These are phyloP conservation scores for Tulasnella sp. DNA, from an alignment of 768 basidiomycete species.

Conservation along the genomic window DNA sequence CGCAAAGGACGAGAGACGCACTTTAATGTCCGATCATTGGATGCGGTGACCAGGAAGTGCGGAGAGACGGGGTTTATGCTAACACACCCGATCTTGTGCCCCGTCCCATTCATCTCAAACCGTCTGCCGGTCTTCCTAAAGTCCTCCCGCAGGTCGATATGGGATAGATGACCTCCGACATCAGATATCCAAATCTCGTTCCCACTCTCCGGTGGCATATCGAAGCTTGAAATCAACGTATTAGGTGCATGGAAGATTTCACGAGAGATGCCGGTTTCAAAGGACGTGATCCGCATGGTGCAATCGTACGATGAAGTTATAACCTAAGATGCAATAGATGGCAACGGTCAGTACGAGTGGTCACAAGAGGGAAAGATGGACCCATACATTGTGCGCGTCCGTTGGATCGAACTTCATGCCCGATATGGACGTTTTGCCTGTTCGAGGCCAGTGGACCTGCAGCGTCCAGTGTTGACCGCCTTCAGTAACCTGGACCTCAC, in stretches of 20 bases:
- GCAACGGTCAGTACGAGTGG: not conserved
- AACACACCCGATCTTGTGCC: constrained; percentile 59
- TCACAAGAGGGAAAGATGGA: constrained; percentile 30
- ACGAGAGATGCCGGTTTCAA: constrained; percentile 64
- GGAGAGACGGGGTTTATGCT: constrained; percentile 73
- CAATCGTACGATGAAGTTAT: constrained; percentile 82
- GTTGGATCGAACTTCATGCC: constrained; percentile 72
- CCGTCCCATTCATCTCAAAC: constrained; percentile 30
- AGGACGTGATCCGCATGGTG: constrained; percentile 67
- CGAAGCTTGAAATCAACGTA: constrained; percentile 62
- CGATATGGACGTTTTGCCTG: constrained; percentile 73
- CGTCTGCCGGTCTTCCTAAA: constrained; percentile 43
- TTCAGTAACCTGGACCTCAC: constrained; percentile 39
- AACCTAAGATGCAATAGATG: constrained; percentile 49
- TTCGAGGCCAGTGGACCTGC: constrained; percentile 81
- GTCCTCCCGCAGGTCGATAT: constrained; percentile 67
- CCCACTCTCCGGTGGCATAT: constrained; percentile 56
- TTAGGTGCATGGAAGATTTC: constrained; percentile 66
- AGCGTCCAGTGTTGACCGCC: constrained; percentile 77
- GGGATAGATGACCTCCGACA: constrained; percentile 63
- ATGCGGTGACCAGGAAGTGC: constrained; percentile 66
- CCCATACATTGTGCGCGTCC: constrained; percentile 62
- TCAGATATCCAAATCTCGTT: constrained; percentile 86
- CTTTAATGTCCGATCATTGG: constrained; percentile 70
- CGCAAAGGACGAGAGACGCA: constrained; percentile 38